Evolutionary conservation across 1,284 basidiomycete genomes (phyloP).

Genomic region (Microbotryum silenes-acaulis): DNA sequence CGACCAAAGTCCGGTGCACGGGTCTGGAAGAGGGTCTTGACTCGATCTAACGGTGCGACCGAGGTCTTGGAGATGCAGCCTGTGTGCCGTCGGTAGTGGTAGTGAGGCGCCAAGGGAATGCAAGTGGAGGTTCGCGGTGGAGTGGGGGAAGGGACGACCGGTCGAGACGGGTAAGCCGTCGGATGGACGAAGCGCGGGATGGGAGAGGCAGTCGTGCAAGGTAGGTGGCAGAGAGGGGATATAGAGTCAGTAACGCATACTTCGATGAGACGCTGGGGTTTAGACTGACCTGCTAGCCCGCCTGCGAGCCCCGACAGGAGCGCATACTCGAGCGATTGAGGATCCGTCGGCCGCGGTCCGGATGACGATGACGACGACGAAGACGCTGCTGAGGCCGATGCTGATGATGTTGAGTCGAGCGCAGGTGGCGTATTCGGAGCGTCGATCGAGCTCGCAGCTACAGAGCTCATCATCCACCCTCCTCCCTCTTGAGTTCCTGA

Average conservation of each 20-base stretch:
- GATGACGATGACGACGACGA: constrained; percentile 3
- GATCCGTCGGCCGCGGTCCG: background rate
- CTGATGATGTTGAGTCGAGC: background rate
- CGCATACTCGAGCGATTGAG: constrained; percentile 18
- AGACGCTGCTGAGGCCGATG: background rate
- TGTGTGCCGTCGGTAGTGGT: background rate
- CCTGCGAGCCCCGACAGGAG: constrained; percentile 33
- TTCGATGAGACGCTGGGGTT: background rate
- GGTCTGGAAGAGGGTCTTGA: constrained; percentile 98
- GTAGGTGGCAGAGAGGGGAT: background rate
- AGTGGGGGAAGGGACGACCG: background rate
- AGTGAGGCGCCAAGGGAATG: background rate
- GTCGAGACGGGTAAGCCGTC: background rate
- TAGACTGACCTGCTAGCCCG: constrained; percentile 30
- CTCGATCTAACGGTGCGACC: constrained; percentile 92
- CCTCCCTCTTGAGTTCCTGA: too few species aligned
- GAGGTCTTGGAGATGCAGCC: constrained; percentile 61
- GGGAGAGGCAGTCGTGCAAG: too few species aligned
- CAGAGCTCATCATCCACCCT: too few species aligned
- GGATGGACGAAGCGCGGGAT: too few species aligned
- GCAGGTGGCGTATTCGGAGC: too few species aligned
- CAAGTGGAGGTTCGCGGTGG: background rate
- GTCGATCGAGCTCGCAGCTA: too few species aligned
- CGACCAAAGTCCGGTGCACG: constrained; percentile 90
- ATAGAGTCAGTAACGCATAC: background rate